phyloP scores from a whole-genome alignment of 768 basidiomycete species.

The Tulasnella sp. region DNA sequence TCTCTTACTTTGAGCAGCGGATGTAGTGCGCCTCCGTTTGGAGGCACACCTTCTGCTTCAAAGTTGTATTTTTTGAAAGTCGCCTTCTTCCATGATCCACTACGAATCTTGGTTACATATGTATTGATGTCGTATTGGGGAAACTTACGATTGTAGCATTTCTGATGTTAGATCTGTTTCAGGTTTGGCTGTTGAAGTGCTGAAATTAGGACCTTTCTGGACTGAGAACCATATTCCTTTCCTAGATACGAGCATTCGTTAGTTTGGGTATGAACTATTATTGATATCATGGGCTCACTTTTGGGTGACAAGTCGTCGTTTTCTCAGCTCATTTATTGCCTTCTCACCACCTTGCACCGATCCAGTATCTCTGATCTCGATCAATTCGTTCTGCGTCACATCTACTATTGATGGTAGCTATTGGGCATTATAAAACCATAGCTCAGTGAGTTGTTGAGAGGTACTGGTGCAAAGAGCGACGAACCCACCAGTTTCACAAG shows the following conservation, averaged over 20 bases:
- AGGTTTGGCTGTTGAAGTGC: conserved; percentile 79
- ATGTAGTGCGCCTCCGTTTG: conserved; percentile 84
- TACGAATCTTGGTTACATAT: conserved; percentile 24
- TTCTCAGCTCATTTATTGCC: conserved; percentile 70
- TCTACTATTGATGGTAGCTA: conserved; percentile 60
- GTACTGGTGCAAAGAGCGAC: not conserved
- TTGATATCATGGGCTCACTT: conserved; percentile 38
- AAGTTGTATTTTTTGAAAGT: conserved; percentile 98
- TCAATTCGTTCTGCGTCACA: conserved; percentile 57
- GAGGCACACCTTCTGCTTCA: conserved; percentile 84
- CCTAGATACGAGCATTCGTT: conserved; percentile 32
- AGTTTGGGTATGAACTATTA: not conserved
- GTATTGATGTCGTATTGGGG: not conserved
- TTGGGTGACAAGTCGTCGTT: conserved; percentile 78
- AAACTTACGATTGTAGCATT: conserved; percentile 76
- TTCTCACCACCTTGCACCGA: conserved; percentile 66
- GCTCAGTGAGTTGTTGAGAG: not conserved
- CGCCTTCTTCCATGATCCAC: conserved; percentile 88
- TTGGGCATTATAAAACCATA: not conserved
- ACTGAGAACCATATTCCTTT: conserved; percentile 95
- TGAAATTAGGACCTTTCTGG: conserved; percentile 71
- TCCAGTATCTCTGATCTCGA: conserved; percentile 59
- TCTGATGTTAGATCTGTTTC: conserved; percentile 96
- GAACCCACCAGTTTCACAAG: conserved; percentile 70
- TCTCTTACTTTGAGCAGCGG: conserved; percentile 95